These are phyloP conservation scores for Phaeophleospora eucalypticola DNA, from an alignment of 2,329 filamentous ascomycete species.

Conservation along the genomic window DNA sequence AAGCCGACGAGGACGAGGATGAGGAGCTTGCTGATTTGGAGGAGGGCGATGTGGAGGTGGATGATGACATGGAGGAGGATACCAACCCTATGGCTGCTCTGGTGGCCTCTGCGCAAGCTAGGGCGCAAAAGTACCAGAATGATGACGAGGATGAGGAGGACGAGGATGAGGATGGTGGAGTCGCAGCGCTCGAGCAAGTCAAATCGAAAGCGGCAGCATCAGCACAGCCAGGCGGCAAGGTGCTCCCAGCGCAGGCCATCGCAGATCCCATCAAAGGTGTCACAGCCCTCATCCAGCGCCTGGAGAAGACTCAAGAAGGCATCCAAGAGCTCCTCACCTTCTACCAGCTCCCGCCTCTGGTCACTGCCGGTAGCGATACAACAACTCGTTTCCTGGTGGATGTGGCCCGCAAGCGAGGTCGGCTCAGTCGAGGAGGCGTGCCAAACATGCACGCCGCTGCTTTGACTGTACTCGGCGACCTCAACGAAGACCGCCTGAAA, in stretches of 20 bases:
- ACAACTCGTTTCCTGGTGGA: constrained; percentile 92
- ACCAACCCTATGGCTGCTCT: constrained; percentile 91
- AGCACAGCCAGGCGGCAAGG: constrained; percentile 43
- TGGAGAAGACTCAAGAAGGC: constrained; percentile 69
- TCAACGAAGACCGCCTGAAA: constrained; percentile 82
- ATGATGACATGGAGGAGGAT: constrained; percentile 55
- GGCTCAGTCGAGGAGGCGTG: constrained; percentile 81
- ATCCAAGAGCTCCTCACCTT: constrained; percentile 74
- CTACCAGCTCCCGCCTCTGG: constrained; percentile 78
- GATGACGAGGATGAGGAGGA: constrained; percentile 56
- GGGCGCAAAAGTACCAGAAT: constrained; percentile 64
- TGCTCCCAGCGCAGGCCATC: constrained; percentile 89
- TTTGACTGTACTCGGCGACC: constrained; percentile 92
- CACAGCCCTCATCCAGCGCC: constrained; percentile 72
- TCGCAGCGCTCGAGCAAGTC: constrained; percentile 33
- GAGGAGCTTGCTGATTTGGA: neutral
- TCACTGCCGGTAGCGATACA: constrained; percentile 64
- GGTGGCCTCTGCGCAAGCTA: constrained; percentile 73
- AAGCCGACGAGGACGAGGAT: constrained; percentile 28
- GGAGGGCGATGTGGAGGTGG: constrained; percentile 44
- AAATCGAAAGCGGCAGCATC: constrained; percentile 10
- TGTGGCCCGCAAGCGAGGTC: constrained; percentile 86
- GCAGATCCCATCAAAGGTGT: constrained; percentile 88
- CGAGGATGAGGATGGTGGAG: constrained; percentile 54
- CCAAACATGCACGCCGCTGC: constrained; percentile 85